Percentiles rank a stretch among this genome's conserved stretches.
Conservation (phyloP, 805 yeast genomes). For the Saturnispora halmiae region DNA sequence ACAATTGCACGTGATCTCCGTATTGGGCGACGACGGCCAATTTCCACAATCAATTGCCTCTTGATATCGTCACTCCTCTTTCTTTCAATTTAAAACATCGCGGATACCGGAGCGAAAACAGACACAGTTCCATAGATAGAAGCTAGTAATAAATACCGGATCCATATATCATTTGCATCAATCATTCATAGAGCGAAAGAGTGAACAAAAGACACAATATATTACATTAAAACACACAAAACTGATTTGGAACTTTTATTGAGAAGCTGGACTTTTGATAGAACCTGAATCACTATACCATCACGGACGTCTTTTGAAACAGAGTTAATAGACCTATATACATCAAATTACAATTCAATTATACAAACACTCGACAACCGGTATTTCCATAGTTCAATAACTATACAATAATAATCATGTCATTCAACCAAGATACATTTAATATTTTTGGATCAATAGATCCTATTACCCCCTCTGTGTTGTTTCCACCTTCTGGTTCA, state of each 20-base stretch:
- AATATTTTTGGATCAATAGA: constrained; percentile 5
- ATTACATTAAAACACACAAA: neutral
- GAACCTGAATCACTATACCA: neutral
- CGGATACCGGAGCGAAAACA: too few species aligned
- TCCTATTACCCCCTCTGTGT: constrained; percentile 3
- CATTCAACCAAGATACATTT: constrained; percentile 8
- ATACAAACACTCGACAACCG: neutral
- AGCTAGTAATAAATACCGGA: too few species aligned
- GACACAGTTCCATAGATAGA: too few species aligned
- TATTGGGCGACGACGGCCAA: neutral
- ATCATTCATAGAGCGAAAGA: neutral
- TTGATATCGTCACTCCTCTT: neutral
- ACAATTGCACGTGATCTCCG: neutral
- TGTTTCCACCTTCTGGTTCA: constrained; percentile 10
- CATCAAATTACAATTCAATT: neutral
- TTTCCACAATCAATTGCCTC: neutral
- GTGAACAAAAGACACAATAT: neutral
- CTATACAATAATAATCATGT: neutral
- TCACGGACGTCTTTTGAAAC: neutral
- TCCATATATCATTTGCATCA: too few species aligned
- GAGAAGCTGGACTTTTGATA: neutral
- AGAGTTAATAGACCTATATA: neutral
- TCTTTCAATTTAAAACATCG: neutral
- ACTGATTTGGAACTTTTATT: neutral
- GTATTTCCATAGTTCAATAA: neutral